Evolutionary conservation across 2,329 filamentous ascomycete species (phyloP).

Genomic region (Talaromyces islandicus): DNA sequence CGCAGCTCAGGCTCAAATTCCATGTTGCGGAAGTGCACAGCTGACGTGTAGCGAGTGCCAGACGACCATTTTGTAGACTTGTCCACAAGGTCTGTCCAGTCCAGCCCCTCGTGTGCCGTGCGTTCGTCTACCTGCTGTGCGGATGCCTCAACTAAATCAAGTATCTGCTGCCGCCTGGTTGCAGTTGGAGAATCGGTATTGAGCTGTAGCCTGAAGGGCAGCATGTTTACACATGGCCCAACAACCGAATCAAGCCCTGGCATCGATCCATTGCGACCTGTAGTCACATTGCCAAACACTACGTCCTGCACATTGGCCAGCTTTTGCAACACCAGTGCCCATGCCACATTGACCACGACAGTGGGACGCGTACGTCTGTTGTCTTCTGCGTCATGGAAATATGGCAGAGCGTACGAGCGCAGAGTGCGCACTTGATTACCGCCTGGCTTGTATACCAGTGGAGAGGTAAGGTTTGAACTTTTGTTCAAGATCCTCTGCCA

Average conservation of each 20-base stretch:
- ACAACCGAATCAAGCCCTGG: slow-evolving; percentile 48
- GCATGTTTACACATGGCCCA: slow-evolving; percentile 41
- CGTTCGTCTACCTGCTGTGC: slow-evolving; percentile 1
- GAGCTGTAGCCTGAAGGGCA: background rate
- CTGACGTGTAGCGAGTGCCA: background rate
- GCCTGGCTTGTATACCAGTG: background rate
- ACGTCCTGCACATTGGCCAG: slow-evolving; percentile 47
- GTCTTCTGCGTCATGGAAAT: background rate
- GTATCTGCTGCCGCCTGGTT: background rate
- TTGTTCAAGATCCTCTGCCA: background rate
- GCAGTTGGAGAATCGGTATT: background rate
- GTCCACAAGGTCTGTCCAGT: background rate
- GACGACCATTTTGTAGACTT: background rate
- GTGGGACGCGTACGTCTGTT: background rate
- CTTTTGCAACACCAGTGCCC: slow-evolving; percentile 55
- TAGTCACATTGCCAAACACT: slow-evolving; percentile 58
- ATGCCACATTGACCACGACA: slow-evolving; percentile 42
- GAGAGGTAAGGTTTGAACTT: background rate
- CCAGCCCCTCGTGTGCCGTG: background rate
- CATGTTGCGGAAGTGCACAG: slow-evolving; percentile 4
- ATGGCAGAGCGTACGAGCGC: background rate
- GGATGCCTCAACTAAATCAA: background rate
- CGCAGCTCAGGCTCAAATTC: background rate
- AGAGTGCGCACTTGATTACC: background rate
- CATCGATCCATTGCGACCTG: slow-evolving; percentile 54